Conservation (phyloP, 495 filamentous ascomycete species). For the Aspergillus diversus region DNA sequence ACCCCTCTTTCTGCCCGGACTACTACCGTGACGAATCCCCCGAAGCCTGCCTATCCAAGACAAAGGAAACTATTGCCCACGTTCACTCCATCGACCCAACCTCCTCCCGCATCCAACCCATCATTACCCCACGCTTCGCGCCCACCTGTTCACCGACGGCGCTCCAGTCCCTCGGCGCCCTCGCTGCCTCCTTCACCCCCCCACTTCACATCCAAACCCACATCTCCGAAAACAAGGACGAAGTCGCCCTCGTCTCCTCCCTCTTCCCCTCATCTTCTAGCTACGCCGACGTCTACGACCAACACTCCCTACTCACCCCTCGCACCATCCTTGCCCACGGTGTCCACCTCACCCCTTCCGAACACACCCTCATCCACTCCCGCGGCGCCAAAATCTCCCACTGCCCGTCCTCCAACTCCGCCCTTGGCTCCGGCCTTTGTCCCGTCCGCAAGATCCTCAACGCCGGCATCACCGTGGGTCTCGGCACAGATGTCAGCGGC, state of each 20-base stretch:
- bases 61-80: constrained; percentile 65
- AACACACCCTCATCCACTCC: constrained; percentile 62
- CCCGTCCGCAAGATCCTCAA: constrained; percentile 74
- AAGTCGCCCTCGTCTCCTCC: constrained; percentile 67
- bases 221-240: constrained; percentile 80
- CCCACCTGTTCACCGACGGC: constrained; percentile 67
- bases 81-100: constrained; percentile 67
- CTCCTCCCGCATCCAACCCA: constrained; percentile 65
- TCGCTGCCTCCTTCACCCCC: constrained; percentile 59
- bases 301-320: constrained; percentile 64
- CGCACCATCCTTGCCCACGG: constrained; percentile 87
- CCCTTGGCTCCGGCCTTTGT: constrained; percentile 74
- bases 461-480: constrained; percentile 72
- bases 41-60: constrained; percentile 57
- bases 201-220: constrained; percentile 84
- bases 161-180: constrained; percentile 62
- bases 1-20: constrained; percentile 59
- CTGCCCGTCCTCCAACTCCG: constrained; percentile 84
- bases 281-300: constrained; percentile 84
- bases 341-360: constrained; percentile 69
- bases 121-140: constrained; percentile 91
- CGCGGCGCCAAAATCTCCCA: constrained; percentile 72
- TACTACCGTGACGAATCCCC: constrained; percentile 75
- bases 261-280: constrained; percentile 66
- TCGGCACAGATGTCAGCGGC: constrained; percentile 89